Evolutionary conservation across 2,329 filamentous ascomycete species (phyloP), one percentile per base, ranked within the genome.

Genomic region (Teratosphaeria gauchensis): DNA sequence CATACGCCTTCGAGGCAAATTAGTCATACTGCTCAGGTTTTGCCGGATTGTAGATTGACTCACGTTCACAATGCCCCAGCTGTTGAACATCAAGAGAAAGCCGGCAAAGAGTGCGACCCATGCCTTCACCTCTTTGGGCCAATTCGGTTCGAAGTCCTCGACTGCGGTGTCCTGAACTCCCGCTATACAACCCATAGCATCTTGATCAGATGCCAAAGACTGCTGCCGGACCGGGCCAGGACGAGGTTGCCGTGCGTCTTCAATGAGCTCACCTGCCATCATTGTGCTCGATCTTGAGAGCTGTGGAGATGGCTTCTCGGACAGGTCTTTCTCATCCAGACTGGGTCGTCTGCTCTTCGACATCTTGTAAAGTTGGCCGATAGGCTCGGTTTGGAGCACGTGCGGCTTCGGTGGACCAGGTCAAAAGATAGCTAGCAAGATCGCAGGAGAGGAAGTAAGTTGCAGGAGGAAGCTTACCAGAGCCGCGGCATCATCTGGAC

Each of bases 61-160:
- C 46, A 64, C 62, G 53, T 60, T 62, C 6, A 63, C 56, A 21
- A 58, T 48, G 28, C 66, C 66, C 67, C 67, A 69, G 31, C 66
- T 68, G 56, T 69, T 68, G 64, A 68, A 68, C 78, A 80, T 80
- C 57, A 80, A 75, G 58, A 79, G 73, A 66, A 80, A 80, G 61
- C 78, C 77, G 28, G 74, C 77, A 4, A 77, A 63, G 58, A 79
- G 69, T 56, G 74, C 75, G 6, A 70, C 63, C 59, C 77, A 80
- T 14, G 78, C 73, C 60, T 73, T 68, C 75, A 75, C 78, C 52
- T 71, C 69, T 30, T 60, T 69, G 1, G 77, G 78, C 77, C 78
- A 79, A 53, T 71, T 71, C 16, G 42, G 42, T 4, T 48, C 42
- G 42, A 19, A 11, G 9, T 48, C 42, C 9, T 48, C 42, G n/a